Conservation (phyloP, 345 rosid genomes). For the Mangifera indica region DNA sequence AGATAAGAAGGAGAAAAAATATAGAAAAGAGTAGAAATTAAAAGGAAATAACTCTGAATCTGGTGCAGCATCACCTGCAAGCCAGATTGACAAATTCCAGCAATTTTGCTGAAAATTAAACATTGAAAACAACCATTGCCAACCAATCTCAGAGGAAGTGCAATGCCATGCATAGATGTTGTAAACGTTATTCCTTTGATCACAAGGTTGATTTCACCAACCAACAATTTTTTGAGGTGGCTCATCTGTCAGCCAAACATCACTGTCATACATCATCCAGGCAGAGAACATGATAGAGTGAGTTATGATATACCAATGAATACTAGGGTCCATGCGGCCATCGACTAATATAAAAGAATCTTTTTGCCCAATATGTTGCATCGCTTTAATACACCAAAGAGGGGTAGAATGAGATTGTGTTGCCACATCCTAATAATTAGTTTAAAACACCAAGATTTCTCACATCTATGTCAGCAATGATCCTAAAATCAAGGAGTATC, state of each 20-base stretch:
- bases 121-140: background rate
- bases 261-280: too few relatives aligned
- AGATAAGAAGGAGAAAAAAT: too few relatives aligned
- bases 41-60: too few relatives aligned
- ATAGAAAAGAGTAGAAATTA: too few relatives aligned
- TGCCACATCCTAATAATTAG: background rate
- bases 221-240: background rate
- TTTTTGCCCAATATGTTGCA: background rate
- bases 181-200: background rate
- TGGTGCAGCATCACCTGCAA: background rate
- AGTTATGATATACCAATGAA: too few relatives aligned
- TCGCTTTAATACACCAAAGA: background rate
- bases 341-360: background rate
- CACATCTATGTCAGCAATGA: background rate
- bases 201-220: background rate
- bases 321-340: background rate
- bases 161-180: background rate
- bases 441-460: background rate
- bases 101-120: background rate
- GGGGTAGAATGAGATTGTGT: background rate
- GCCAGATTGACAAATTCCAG: background rate
- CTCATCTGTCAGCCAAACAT: background rate
- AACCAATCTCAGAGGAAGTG: background rate
- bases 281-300: too few relatives aligned
- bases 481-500: background rate